Evolutionary conservation across 257 asterid species (phyloP).

Genomic region (Henckelia pumila): DNA sequence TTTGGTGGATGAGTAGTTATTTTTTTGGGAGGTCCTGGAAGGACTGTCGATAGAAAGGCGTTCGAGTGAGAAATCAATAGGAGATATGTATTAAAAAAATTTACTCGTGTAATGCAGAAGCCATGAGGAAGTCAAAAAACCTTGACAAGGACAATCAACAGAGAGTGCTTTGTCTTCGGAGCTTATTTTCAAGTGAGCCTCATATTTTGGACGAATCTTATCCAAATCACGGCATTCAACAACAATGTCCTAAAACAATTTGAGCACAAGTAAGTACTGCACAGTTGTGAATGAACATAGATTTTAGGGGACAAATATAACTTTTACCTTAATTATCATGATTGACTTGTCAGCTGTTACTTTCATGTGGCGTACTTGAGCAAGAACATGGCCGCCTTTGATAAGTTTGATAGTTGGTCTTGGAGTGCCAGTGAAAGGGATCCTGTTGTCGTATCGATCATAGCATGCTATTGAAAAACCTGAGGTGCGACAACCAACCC

Average conservation of each 20-base stretch:
- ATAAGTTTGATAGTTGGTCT: slow-evolving; percentile 32
- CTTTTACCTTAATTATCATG: slow-evolving; percentile 43
- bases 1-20: slow-evolving; percentile 27
- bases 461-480: slow-evolving; percentile 41
- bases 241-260: slow-evolving; percentile 34
- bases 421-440: slow-evolving; percentile 33
- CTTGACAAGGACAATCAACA: slow-evolving; percentile 42
- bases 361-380: slow-evolving; percentile 24
- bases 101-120: background rate
- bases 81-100: too few species aligned
- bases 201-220: slow-evolving; percentile 53
- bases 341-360: slow-evolving; percentile 31
- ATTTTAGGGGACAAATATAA: background rate
- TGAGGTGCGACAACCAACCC: slow-evolving; percentile 49
- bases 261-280: slow-evolving; percentile 16
- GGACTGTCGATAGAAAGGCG: slow-evolving; percentile 32
- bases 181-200: slow-evolving; percentile 37
- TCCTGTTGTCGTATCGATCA: slow-evolving; percentile 42
- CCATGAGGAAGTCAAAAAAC: slow-evolving; percentile 25
- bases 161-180: slow-evolving; percentile 33
- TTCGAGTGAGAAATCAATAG: slow-evolving; percentile 20
- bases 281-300: slow-evolving; percentile 11
- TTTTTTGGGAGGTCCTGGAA: slow-evolving; percentile 46
- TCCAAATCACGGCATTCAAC: slow-evolving; percentile 38
- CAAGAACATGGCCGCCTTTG: slow-evolving; percentile 26